Evolutionary conservation across 2,329 filamentous ascomycete species (phyloP).

Genomic region (Aureobasidium sp.): DNA sequence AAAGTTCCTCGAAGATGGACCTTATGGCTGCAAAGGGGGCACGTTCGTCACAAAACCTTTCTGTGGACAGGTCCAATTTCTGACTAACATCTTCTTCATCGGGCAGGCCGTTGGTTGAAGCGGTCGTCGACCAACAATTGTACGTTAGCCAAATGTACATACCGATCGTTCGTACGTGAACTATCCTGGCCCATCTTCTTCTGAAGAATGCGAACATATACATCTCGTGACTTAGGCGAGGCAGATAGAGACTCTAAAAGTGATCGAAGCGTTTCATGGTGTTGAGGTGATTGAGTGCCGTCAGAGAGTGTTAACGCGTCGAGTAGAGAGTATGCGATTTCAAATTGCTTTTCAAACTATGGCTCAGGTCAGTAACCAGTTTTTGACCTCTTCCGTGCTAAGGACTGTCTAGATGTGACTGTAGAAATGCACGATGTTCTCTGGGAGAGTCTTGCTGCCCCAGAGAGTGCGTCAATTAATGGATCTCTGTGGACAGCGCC

Average conservation of each 20-base stretch:
- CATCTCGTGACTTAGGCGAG: conserved; percentile 17
- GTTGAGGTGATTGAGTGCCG: conserved; percentile 2
- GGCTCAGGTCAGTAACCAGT: not conserved
- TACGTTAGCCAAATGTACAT: not conserved
- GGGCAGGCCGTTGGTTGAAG: not conserved
- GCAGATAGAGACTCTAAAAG: conserved; percentile 17
- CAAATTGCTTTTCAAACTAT: conserved; percentile 20
- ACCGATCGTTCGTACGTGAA: not conserved
- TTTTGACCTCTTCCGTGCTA: not conserved
- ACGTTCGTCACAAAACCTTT: too few relatives aligned
- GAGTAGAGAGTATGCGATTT: conserved; percentile 19
- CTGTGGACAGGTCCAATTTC: too few relatives aligned
- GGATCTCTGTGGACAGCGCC: not conserved
- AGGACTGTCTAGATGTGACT: not conserved
- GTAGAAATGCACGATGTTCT: not conserved
- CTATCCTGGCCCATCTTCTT: conserved; percentile 17
- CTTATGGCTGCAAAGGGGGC: too few relatives aligned
- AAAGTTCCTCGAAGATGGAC: too few relatives aligned
- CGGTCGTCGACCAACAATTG: not conserved
- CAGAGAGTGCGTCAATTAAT: too few relatives aligned
- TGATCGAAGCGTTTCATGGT: conserved; percentile 18
- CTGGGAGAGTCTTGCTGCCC: not conserved
- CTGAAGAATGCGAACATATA: conserved; percentile 19
- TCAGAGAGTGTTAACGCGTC: conserved; percentile 17
- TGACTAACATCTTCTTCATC: not conserved